Base-by-base conservation (phyloP, 2,329 filamentous ascomycete genomes). In the Fusarium buxicola region DNA sequence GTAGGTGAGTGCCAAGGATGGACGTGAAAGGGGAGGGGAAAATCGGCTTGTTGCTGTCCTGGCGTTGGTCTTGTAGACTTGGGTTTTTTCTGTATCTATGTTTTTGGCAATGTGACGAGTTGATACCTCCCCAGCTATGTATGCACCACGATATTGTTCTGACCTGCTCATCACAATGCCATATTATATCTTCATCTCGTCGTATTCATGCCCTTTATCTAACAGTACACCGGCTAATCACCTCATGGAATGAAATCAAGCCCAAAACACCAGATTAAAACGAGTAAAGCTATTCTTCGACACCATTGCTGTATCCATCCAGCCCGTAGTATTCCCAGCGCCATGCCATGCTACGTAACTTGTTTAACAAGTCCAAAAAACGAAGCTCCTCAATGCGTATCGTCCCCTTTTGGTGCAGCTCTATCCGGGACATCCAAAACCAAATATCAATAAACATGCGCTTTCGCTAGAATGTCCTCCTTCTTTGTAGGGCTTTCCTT, bases 1-100 rank as follows among this genome's bases (percentile, higher is more conserved):
- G 50, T 55, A 56, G 50, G 52, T 43, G 59, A 38, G 45, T 43
- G 31, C n/a, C 21, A 21, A 21, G 21, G 21, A 21, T 6, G 21
- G 21, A 21, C 21, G 21, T 21, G 50, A 48, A 51, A 39, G 55
- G 40, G 43, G 34, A 55, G 25, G 44, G 50, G 38, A 27, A 36
- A 28, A 49, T 47, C 45, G 48, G 53, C 57, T 68, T 62, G 55
- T 62, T 62, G 55, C 47, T 58, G 63, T 68, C 35, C 52, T 67
- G 69, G 69, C 66, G 68, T 71, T 71, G 58, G 68, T 69, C 63
- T 62, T 60, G 65, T 71, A 71, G 68, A 70, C 66, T 68, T 62
- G 56, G 49, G 52, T 67, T 55, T 66, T 55, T 67, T 69, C 54
- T 65, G 54, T 67, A 69, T 67, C 46, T 68, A 57, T 61, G 51